Conservation (phyloP, 306 rosid species). For the Lathyrus sativus region DNA sequence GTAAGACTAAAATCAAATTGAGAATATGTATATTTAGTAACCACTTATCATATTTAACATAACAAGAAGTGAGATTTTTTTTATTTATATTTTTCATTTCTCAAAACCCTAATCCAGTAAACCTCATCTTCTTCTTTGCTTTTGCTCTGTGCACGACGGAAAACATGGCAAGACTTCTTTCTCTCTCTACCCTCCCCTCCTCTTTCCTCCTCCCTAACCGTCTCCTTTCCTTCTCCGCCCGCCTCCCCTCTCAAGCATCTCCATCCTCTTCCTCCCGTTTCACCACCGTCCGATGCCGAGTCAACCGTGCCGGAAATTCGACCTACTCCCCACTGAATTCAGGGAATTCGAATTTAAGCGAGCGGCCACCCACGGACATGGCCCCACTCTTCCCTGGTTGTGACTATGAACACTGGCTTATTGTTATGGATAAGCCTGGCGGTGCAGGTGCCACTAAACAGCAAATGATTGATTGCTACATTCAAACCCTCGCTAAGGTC, state of each 20-base stretch:
- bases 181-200: conserved; percentile 38
- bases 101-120: background rate
- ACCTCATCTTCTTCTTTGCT: conserved; percentile 1
- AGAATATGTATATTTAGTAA: too few relatives aligned
- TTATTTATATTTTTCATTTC: too few relatives aligned
- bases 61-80: too few relatives aligned
- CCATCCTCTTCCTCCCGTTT: conserved; percentile 44
- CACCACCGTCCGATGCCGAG: conserved; percentile 55
- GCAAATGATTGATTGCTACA: conserved; percentile 72
- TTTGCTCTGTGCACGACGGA: conserved; percentile 43
- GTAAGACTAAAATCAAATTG: too few relatives aligned
- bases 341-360: conserved; percentile 59
- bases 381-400: conserved; percentile 85
- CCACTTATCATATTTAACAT: too few relatives aligned
- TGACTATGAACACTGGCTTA: conserved; percentile 84
- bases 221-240: conserved; percentile 47
- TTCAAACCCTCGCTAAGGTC: conserved; percentile 70
- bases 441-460: conserved; percentile 76
- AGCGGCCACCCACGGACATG: conserved; percentile 74
- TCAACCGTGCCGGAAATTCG: conserved; percentile 58
- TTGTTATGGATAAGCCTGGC: conserved; percentile 82
- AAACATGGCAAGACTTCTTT: conserved; percentile 57
- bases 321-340: conserved; percentile 70
- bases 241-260: conserved; percentile 42
- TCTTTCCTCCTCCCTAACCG: conserved; percentile 48